A percentile compares a stretch with the other conserved stretches of the same genome.
phyloP scores from a whole-genome alignment of 2,329 filamentous ascomycete species.

The Fusarium succisae region DNA sequence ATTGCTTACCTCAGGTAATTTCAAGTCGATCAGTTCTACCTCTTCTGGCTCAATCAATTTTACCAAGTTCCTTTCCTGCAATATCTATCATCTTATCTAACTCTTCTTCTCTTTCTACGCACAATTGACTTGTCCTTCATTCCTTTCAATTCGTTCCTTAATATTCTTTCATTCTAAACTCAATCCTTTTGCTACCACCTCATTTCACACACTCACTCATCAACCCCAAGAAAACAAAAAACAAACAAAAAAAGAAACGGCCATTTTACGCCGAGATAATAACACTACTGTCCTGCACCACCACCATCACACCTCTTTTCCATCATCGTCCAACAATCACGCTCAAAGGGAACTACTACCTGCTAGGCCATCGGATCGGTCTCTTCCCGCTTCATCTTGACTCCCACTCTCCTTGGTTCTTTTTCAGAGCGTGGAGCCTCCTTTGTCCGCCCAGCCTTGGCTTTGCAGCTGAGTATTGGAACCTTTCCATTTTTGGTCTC shows the following conservation, averaged over 20 bases:
- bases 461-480: conserved; percentile 23
- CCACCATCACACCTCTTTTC: conserved; percentile 4
- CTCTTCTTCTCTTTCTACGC: neutral
- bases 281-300: conserved; percentile 2
- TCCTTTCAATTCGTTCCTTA: conserved; percentile 28
- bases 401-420: conserved; percentile 16
- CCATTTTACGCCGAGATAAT: conserved; percentile 13
- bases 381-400: conserved; percentile 22
- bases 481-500: conserved; percentile 15
- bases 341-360: neutral
- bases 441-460: conserved; percentile 32
- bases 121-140: conserved; percentile 35
- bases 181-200: conserved; percentile 5
- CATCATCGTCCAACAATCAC: neutral
- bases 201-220: neutral
- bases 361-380: conserved; percentile 11
- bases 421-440: conserved; percentile 27
- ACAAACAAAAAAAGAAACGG: neutral
- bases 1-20: conserved; percentile 37
- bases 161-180: neutral
- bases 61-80: conserved; percentile 20
- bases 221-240: neutral
- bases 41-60: conserved; percentile 23
- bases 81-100: conserved; percentile 5
- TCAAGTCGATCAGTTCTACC: conserved; percentile 28